phyloP scores from a whole-genome alignment of 805 yeast species.

The Wickerhamiella azyma region DNA sequence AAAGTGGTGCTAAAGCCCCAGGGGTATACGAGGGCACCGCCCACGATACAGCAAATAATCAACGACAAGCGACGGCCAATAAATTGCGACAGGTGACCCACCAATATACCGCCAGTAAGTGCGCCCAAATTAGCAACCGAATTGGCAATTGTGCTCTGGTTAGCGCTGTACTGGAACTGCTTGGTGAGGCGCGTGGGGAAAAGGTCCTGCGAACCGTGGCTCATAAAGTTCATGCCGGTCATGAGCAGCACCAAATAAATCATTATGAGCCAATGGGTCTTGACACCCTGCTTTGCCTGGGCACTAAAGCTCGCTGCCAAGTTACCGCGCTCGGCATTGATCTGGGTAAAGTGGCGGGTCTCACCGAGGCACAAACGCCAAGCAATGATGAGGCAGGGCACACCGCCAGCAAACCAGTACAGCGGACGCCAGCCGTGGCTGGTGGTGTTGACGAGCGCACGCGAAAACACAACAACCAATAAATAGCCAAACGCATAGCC shows the following conservation, averaged over 20 bases:
- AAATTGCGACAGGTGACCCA: conserved; percentile 44
- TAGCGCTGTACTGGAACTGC: conserved; percentile 35
- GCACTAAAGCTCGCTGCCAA: conserved; percentile 16
- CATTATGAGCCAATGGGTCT: conserved; percentile 46
- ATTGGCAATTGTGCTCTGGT: conserved; percentile 46
- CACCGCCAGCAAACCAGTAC: conserved; percentile 63
- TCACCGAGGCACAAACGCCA: conserved; percentile 52
- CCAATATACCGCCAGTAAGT: conserved; percentile 45
- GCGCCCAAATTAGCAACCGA: conserved; percentile 57
- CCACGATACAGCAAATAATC: conserved; percentile 35
- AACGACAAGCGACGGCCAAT: conserved; percentile 50
- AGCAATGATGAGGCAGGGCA: conserved; percentile 42
- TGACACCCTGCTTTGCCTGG: conserved; percentile 29
- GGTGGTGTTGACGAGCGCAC: conserved; percentile 40
- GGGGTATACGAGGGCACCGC: conserved; percentile 52
- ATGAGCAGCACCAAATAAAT: conserved; percentile 45
- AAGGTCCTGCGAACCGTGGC: conserved; percentile 66
- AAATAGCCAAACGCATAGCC: conserved; percentile 67
- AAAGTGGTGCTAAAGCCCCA: conserved; percentile 36
- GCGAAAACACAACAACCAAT: conserved; percentile 47
- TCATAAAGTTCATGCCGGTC: conserved; percentile 58
- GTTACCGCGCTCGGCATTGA: conserved; percentile 17
- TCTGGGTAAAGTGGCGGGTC: conserved; percentile 37
- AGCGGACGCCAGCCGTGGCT: conserved; percentile 53
- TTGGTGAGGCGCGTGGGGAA: conserved; percentile 48